Base-by-base conservation (phyloP, 805 yeast genomes). In the Sungouiella thailandica region DNA sequence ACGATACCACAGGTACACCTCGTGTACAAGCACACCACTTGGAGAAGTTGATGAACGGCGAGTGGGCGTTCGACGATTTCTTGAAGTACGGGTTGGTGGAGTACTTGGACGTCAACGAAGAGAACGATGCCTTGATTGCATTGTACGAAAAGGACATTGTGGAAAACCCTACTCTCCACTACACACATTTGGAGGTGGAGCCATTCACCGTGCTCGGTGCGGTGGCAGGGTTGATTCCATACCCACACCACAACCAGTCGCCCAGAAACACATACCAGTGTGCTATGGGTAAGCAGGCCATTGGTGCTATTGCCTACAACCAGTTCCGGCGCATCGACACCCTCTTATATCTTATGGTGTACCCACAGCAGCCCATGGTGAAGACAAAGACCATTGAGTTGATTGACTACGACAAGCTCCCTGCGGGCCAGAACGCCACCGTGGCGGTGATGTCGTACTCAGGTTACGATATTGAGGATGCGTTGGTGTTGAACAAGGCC, bases 231-330 rank as follows among this genome's bases (percentile, higher is more conserved):
- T 88, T 93, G 58, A 93, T 93, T 73, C 99, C 99, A 13, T 93
- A 93, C 84, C 99, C 99, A 10, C 98, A 93, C 67, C 99, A 93
- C 64, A 93, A 93, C 63, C 98, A 93, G 71, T 89, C 97, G 40
- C 98, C 98, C 40, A 90, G 98, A 80, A 93, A 93, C 58, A 93
- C 98, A 3, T 93, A 93, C 64, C 98, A 93, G 70, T 89, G 96
- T 58, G 98, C 98, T 44, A 93, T 93, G 98, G 98, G 98, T 78
- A 93, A 93, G 64, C 98, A 93, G 67, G 98, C 98, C n/a, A 90
- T 93, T 60, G 98, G 98, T 48, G 97, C 97, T 2, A 93, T 93
- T 62, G 96, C 95, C 8, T 93, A 93, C 58, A 93, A 93, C 60
- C 98, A 93, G 63, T 85, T 93, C 65, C 76, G 87, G 55, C 80